These are phyloP conservation scores for Trichoderma arundinaceum DNA, from an alignment of 2,329 filamentous ascomycete species.

Conservation along the genomic window DNA sequence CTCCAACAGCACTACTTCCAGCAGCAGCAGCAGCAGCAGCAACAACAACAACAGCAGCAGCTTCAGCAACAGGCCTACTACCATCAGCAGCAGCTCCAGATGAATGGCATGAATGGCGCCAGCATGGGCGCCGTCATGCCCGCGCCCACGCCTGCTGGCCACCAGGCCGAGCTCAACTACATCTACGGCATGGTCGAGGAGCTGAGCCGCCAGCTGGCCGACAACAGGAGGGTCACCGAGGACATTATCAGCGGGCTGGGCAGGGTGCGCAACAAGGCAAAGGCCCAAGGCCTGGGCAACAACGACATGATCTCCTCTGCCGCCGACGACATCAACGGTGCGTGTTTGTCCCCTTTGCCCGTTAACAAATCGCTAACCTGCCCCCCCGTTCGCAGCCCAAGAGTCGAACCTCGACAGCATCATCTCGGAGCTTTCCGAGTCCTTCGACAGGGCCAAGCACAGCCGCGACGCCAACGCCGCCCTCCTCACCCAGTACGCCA, in stretches of 20 bases:
- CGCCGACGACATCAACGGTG: conserved; percentile 63
- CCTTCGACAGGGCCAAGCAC: conserved; percentile 65
- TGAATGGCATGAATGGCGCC: conserved; percentile 59
- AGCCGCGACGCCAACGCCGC: conserved; percentile 65
- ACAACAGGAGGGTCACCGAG: conserved; percentile 66
- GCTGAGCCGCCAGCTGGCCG: conserved; percentile 65
- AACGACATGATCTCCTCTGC: conserved; percentile 63
- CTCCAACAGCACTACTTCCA: conserved; percentile 35
- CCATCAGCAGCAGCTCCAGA: conserved; percentile 38
- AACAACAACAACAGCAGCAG: conserved; percentile 31
- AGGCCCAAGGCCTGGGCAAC: conserved; percentile 58
- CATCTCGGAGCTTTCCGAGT: conserved; percentile 65
- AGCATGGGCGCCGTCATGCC: conserved; percentile 55
- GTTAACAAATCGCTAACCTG: not conserved
- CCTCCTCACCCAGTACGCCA: conserved; percentile 63
- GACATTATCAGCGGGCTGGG: conserved; percentile 69
- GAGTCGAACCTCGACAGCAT: conserved; percentile 65
- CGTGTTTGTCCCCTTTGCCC: conserved; percentile 31
- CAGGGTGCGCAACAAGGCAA: conserved; percentile 63
- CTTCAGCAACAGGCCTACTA: conserved; percentile 34
- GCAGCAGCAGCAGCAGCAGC: conserved; percentile 32
- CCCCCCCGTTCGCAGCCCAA: conserved; percentile 52
- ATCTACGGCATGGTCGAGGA: conserved; percentile 73
- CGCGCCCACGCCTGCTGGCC: conserved; percentile 67
- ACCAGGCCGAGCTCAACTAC: conserved; percentile 71